A percentile compares a stretch with the other conserved stretches of the same genome.
phyloP scores from a whole-genome alignment of 805 yeast genomes.

The Komagataella pastoris region DNA sequence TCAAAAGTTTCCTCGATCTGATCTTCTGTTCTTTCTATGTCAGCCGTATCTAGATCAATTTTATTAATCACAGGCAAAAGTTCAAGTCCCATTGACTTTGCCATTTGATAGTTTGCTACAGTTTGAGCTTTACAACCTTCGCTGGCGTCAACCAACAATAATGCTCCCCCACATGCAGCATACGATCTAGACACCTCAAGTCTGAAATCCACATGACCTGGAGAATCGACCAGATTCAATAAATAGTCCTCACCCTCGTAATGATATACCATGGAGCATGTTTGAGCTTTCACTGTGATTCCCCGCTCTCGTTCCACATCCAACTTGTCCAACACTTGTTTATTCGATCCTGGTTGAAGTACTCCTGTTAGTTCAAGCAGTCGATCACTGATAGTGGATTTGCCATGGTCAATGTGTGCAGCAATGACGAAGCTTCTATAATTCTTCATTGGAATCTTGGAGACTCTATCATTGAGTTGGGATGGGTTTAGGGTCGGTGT shows the following conservation, averaged over 20 bases:
- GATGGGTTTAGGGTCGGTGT: slow-evolving; percentile 5
- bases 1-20: slow-evolving; percentile 84
- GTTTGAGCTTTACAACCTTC: slow-evolving; percentile 98
- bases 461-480: slow-evolving; percentile 32
- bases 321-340: slow-evolving; percentile 78
- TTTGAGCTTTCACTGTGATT: slow-evolving; percentile 93
- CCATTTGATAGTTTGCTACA: slow-evolving; percentile 90
- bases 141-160: slow-evolving; percentile 81
- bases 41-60: slow-evolving; percentile 81
- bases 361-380: slow-evolving; percentile 83
- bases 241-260: slow-evolving; percentile 61
- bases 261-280: slow-evolving; percentile 83
- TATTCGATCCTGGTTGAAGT: slow-evolving; percentile 58
- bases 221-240: slow-evolving; percentile 88
- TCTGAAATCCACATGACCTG: slow-evolving; percentile 95
- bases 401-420: slow-evolving; percentile 84
- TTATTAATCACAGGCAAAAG: slow-evolving; percentile 86
- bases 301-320: slow-evolving; percentile 97
- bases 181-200: slow-evolving; percentile 89
- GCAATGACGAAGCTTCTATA: slow-evolving; percentile 89
- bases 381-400: slow-evolving; percentile 83
- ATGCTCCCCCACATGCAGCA: slow-evolving; percentile 93
- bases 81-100: slow-evolving; percentile 71
- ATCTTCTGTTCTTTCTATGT: slow-evolving; percentile 64
- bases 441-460: slow-evolving; percentile 68